Base-by-base conservation (phyloP, 2,329 filamentous ascomycete genomes). In the Trichophyton benhamiae region DNA sequence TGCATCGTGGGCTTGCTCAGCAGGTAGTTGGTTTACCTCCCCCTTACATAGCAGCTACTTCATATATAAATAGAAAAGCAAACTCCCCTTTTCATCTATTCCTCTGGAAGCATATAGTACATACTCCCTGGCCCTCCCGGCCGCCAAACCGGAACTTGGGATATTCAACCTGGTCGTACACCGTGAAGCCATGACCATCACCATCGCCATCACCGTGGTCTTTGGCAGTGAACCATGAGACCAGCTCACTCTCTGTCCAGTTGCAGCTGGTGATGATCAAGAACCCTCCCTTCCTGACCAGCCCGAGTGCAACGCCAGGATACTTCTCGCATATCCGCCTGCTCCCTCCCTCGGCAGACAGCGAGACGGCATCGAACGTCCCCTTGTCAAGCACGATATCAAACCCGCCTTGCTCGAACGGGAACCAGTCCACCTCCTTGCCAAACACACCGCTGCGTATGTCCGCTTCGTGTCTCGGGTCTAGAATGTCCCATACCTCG, bases 351-450 rank as follows among this genome's bases (percentile, higher is more conserved):
- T 44, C 41, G 8, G 68, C 73, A 13, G 73, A 75, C n/a, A 97
- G 78, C 58, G 86, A 91, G 38, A 99, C 87, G 9, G 94, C 94
- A 77, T 99, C 94, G 72, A 97, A 99, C 0, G 94, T 99, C 52
- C 94, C 94, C 76, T 99, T 99, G 75, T 99, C 94, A n/a, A 96
- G 82, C 0, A 96, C 87, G 0, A 96, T 84, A 74, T 97, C 91
- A 77, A 91, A 97, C 0, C 88, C 88, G 0, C 73, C 72, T 0
- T 67, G 67, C 36, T 73, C 68, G 48, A 70, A 69, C 0, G 67
- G 78, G 68, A 73, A 78, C 72, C 76, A 77, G 15, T 69, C 62
- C 15, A 74, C 15, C 13, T 53, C 48, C 22, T 33, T 15, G 9
- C 48, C 48, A 22, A 53, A 53, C 11, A 22, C 25, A 17, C 48